A percentile compares a stretch with the other conserved stretches of the same genome.
These are phyloP conservation scores for Naematelia encephala DNA, from an alignment of 768 basidiomycete species.

Conservation along the genomic window DNA sequence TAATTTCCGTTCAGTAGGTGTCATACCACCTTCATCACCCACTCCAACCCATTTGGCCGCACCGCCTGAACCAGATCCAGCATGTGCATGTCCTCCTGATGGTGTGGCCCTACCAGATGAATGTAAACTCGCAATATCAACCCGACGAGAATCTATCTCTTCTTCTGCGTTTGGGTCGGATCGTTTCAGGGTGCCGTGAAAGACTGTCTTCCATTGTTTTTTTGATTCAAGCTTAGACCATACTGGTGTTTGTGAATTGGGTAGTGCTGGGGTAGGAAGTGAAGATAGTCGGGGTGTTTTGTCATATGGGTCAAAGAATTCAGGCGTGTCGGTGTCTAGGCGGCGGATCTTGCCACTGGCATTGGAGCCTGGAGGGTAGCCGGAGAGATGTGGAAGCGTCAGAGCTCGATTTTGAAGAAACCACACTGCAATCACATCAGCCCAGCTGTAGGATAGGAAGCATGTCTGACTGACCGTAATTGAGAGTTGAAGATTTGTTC, in stretches of 20 bases:
- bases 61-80: constrained; percentile 37
- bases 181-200: constrained; percentile 33
- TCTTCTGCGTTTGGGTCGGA: constrained; percentile 35
- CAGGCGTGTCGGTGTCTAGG: constrained; percentile 21
- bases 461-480: constrained; percentile 64
- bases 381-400: constrained; percentile 73
- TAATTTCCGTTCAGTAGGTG: constrained; percentile 63
- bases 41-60: constrained; percentile 30
- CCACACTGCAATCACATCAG: constrained; percentile 65
- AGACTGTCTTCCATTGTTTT: constrained; percentile 70
- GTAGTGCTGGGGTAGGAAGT: constrained; percentile 38
- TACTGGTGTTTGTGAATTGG: constrained; percentile 54
- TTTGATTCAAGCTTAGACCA: constrained; percentile 95
- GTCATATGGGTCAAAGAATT: constrained; percentile 49
- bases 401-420: constrained; percentile 87
- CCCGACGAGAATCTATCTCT: constrained; percentile 33
- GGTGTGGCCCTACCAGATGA: constrained; percentile 36
- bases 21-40: constrained; percentile 51
- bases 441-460: background rate
- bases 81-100: constrained; percentile 26
- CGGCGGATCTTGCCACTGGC: constrained; percentile 31
- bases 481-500: constrained; percentile 82
- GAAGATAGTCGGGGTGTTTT: constrained; percentile 43
- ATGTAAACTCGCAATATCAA: constrained; percentile 35
- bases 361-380: constrained; percentile 57